Conservation (phyloP, 2,329 filamentous ascomycete genomes). For the Phyllosticta citrichinensis region DNA sequence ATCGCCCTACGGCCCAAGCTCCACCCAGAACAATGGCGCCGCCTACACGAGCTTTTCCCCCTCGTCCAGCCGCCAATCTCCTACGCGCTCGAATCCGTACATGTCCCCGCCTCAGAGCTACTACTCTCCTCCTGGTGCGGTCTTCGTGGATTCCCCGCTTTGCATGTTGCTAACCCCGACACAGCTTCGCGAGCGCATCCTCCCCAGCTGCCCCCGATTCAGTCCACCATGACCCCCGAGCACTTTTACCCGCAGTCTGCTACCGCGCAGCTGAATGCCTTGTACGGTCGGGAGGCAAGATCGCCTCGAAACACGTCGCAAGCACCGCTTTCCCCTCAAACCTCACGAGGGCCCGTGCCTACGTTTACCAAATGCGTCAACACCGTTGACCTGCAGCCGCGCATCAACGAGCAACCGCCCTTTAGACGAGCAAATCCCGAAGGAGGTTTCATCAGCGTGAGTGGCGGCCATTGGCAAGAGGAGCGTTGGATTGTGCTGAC, state of each 20-base stretch:
- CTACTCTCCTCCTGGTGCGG: constrained; percentile 49
- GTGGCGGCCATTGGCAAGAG: constrained; percentile 22
- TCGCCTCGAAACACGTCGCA: constrained; percentile 41
- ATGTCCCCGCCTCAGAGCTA: constrained; percentile 47
- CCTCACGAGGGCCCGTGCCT: constrained; percentile 60
- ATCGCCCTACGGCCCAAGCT: constrained; percentile 62
- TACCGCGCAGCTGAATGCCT: constrained; percentile 59
- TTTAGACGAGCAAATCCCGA: constrained; percentile 93
- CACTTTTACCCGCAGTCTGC: constrained; percentile 64
- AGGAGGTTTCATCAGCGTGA: constrained; percentile 92
- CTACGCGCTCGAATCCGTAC: constrained; percentile 55
- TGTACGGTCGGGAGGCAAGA: constrained; percentile 46
- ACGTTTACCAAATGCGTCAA: constrained; percentile 75
- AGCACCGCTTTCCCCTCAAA: constrained; percentile 35
- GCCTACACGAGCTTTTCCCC: constrained; percentile 34
- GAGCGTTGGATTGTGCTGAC: neutral
- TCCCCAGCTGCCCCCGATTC: constrained; percentile 66
- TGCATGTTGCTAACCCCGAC: constrained; percentile 17
- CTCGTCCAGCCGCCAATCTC: constrained; percentile 61
- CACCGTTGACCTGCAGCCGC: constrained; percentile 65
- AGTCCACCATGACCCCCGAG: constrained; percentile 57
- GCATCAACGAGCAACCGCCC: constrained; percentile 75
- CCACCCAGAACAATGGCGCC: constrained; percentile 37
- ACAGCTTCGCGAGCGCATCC: constrained; percentile 40
- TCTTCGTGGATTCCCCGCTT: constrained; percentile 9